Base-by-base conservation (phyloP, 179 eudicot genomes). In the Silene vulgaris region DNA sequence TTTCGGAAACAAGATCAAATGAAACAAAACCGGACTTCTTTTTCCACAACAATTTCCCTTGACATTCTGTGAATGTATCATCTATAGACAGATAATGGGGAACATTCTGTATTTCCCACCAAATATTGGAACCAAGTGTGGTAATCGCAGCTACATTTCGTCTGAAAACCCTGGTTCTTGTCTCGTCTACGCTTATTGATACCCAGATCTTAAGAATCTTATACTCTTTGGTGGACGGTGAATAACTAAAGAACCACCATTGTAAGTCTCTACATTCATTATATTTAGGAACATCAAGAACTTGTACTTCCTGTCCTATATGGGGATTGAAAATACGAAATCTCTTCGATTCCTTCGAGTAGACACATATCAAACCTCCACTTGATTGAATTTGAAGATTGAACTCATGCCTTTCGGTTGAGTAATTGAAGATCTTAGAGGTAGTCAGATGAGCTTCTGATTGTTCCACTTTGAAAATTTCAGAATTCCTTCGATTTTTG, bases 171-270 rank as follows among this genome's bases (percentile, higher is more conserved):
- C 32, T 3, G 32, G 32, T 29, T 1, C 32, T 29, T 29, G 32
- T 29, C 32, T 29, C 32, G 32, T 29, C 32, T 29, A 1, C 63
- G n/a, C 59, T 6, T 54, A 3, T 11, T 12, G n/a, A 17, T 14
- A 2, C 8, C 50, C 30, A 11, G 12, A 61, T 0, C 30, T 20
- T 21, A 19, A 61, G 13, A 23, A 63, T 63, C 67, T 63, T 63
- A 26, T 63, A 63, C 23, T 63, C 67, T 21, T 63, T 63, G 37
- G 67, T 63, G 16, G 35, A 63, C 16, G 67, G 35, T 3, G 67
- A 63, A 63, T 63, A 63, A 23, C 37, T 13, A 11, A 63, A 63
- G 35, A 0, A 63, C 16, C 13, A 62, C 1, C 40, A 0, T 5
- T 2, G 4, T 0, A 6, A 8, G 12, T 0, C 0, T 1, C 26